phyloP scores from a whole-genome alignment of 2,329 filamentous ascomycete genomes.

The Claviceps purpurea region DNA sequence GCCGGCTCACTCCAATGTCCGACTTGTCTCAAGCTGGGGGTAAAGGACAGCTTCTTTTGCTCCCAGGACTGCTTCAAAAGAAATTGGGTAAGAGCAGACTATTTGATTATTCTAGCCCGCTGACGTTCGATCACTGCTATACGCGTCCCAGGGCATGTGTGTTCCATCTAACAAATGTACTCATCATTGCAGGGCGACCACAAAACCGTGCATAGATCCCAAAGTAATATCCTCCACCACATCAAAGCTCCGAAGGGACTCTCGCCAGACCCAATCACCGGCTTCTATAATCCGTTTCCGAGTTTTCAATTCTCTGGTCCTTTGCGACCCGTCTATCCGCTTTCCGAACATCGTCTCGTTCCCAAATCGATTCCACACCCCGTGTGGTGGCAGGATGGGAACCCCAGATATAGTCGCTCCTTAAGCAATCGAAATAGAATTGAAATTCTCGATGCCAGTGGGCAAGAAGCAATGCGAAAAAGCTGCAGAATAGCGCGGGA shows the following conservation, averaged over 20 bases:
- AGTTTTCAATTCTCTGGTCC: constrained; percentile 70
- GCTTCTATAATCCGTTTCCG: constrained; percentile 84
- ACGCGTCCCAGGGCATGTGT: neutral
- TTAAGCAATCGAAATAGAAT: constrained; percentile 67
- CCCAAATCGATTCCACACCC: constrained; percentile 72
- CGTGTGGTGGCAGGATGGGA: constrained; percentile 79
- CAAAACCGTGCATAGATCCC: constrained; percentile 59
- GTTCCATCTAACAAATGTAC: neutral
- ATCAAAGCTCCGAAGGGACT: constrained; percentile 66
- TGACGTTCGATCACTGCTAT: neutral
- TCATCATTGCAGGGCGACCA: constrained; percentile 54
- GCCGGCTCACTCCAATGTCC: constrained; percentile 83
- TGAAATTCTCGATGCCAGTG: constrained; percentile 64
- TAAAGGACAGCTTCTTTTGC: constrained; percentile 89
- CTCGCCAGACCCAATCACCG: constrained; percentile 84
- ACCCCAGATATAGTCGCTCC: constrained; percentile 46
- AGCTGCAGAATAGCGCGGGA: constrained; percentile 79
- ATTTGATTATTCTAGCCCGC: neutral
- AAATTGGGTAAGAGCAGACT: constrained; percentile 65
- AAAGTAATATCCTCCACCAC: constrained; percentile 60
- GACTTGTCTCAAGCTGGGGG: constrained; percentile 80
- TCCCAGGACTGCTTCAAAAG: constrained; percentile 98
- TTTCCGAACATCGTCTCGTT: constrained; percentile 58
- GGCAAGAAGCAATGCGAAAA: constrained; percentile 82
- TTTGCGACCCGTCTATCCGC: constrained; percentile 75